Evolutionary conservation across 768 basidiomycete genomes (phyloP), one percentile per base, ranked within the genome.

Genomic region (Phallus indusiatus): DNA sequence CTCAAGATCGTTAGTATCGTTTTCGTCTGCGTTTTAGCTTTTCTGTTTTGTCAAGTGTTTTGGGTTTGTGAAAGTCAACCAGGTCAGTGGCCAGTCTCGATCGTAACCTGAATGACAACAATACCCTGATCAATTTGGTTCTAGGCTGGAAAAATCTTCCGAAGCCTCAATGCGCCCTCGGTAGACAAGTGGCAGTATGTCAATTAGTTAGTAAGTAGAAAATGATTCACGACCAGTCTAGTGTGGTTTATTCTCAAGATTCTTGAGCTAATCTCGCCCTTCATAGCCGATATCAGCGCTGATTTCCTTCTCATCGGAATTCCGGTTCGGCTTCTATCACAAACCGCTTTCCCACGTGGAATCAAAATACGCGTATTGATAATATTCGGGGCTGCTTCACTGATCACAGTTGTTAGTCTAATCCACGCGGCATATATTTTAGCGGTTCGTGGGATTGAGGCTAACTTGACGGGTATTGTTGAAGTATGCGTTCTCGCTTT

Each of bases 371-470:
- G 74, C n/a, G 69, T 78, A 42, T 71, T 77, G 61, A 64, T 80
- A 55, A 78, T 81, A 53, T 81, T 83, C 66, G 81, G 81, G 10
- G 74, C 81, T 10, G 79, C 79, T 54, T 74, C 81, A 58, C 67
- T 76, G 54, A 81, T 79, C 6, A 81, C 75, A 8, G 63, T 76
- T 37, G 74, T 74, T 53, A 73, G 71, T 54, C 65, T 70, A 12
- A 74, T 80, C 1, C 80, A 81, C 51, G 76, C 76, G 0, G 65
- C 69, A 28, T 73, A 75, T 62, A 75, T 82, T 54, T 66, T 75
- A 17, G 22, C 50, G 21, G 47, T 59, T 17, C 49, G 57, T n/a
- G 57, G 57, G 16, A 50, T 59, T 18, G 50, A 59, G 22, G 57
- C 49, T 12, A 52, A 51, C 24, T 20, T 63, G 51, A 1, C 75